Evolutionary conservation across 306 rosid genomes (phyloP).

Genomic region (Sphenostylis stenocarpa): DNA sequence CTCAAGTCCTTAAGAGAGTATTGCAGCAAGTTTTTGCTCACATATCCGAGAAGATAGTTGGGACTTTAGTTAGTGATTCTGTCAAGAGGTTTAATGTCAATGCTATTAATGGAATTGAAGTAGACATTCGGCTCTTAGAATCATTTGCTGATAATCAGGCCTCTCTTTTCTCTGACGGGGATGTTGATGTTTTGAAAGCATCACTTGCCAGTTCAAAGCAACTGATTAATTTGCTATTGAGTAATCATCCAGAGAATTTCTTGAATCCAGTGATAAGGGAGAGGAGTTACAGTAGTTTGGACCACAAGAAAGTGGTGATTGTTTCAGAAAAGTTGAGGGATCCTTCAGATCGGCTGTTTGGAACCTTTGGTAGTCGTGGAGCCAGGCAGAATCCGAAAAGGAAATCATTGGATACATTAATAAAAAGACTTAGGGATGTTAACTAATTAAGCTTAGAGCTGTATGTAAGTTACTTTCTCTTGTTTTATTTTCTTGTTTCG

Average conservation of each 20-base stretch:
- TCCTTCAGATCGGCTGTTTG: constrained; percentile 87
- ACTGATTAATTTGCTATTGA: constrained; percentile 72
- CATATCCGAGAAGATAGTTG: constrained; percentile 82
- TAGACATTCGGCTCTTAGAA: constrained; percentile 78
- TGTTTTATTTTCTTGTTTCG: constrained; percentile 28
- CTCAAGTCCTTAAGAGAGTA: constrained; percentile 87
- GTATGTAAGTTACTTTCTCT: constrained; percentile 54
- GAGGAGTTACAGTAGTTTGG: constrained; percentile 83
- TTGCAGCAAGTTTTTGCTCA: constrained; percentile 81
- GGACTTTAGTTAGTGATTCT: constrained; percentile 68
- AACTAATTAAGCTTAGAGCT: constrained; percentile 54
- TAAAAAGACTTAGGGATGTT: constrained; percentile 88
- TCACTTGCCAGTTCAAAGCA: constrained; percentile 84
- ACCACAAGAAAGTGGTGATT: constrained; percentile 74
- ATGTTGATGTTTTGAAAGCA: constrained; percentile 66
- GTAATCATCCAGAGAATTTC: constrained; percentile 92
- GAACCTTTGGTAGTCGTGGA: constrained; percentile 88
- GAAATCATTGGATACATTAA: constrained; percentile 82
- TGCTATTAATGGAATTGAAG: constrained; percentile 81
- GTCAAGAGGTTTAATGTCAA: constrained; percentile 76
- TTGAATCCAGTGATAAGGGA: constrained; percentile 94
- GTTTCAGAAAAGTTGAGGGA: constrained; percentile 90
- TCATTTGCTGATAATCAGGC: constrained; percentile 91
- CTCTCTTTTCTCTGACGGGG: constrained; percentile 70
- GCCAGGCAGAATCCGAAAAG: constrained; percentile 88